Conservation (phyloP, 306 rosid genomes). For the Ormosia semicastrata region DNA sequence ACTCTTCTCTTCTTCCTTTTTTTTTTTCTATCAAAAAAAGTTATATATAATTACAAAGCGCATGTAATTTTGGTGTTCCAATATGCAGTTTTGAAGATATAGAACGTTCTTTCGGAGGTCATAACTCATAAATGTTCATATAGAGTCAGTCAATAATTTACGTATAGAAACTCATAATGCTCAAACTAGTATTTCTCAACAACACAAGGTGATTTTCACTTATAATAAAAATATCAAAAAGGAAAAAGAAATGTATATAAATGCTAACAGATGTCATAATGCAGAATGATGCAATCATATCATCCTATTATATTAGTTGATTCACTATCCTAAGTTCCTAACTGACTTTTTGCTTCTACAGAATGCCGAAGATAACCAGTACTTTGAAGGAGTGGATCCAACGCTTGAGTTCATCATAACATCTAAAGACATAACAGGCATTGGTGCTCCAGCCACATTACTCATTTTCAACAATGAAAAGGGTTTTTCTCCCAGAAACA, state of each 20-base stretch:
- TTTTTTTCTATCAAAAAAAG: too few species aligned
- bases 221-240: not conserved
- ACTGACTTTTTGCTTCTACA: conserved; percentile 7
- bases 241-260: not conserved
- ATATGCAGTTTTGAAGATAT: too few species aligned
- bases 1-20: too few species aligned
- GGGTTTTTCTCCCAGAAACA: conserved; percentile 52
- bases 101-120: too few species aligned
- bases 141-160: not conserved
- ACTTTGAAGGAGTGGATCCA: conserved; percentile 37
- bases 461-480: conserved; percentile 60
- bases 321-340: not conserved
- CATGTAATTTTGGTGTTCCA: too few species aligned
- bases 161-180: too few species aligned
- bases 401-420: conserved; percentile 57
- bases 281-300: not conserved
- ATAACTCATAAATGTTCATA: too few species aligned
- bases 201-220: not conserved
- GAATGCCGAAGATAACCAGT: conserved; percentile 75
- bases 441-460: conserved; percentile 54
- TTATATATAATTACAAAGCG: too few species aligned
- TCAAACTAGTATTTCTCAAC: too few species aligned
- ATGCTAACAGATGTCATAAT: not conserved
- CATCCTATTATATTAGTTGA: not conserved
- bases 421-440: conserved; percentile 48